Evolutionary conservation across 768 basidiomycete genomes (phyloP).

Genomic region (Tricholoma terreum): DNA sequence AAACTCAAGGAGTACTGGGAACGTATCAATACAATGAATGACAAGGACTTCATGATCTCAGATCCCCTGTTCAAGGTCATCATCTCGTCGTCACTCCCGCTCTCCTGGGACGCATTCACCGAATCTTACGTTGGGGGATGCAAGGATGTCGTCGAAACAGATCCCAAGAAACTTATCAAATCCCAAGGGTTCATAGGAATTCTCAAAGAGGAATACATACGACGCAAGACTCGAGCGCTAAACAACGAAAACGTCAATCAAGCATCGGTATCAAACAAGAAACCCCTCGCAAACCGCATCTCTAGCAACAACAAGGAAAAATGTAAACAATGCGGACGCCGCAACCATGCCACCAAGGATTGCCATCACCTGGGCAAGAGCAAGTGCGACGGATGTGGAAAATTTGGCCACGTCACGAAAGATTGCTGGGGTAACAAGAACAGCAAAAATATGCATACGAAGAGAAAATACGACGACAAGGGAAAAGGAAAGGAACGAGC

Average conservation of each 20-base stretch:
- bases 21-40: too few species aligned
- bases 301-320: background rate
- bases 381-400: background rate
- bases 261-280: background rate
- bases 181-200: background rate
- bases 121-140: too few species aligned
- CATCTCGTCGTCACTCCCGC: background rate
- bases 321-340: background rate
- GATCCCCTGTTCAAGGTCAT: too few species aligned
- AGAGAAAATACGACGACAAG: background rate
- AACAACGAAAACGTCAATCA: background rate
- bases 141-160: too few species aligned
- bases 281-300: background rate
- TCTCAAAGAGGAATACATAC: background rate
- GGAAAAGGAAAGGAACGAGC: background rate
- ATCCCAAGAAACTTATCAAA: too few species aligned
- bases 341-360: background rate
- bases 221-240: background rate
- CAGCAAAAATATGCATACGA: background rate
- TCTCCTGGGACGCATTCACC: background rate
- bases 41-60: background rate
- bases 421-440: background rate
- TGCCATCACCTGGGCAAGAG: background rate
- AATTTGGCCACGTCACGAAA: background rate
- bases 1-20: too few species aligned